A percentile compares a stretch with the other conserved stretches of the same genome.
phyloP scores from a whole-genome alignment of 345 rosid species.

The Gossypium bickii region DNA sequence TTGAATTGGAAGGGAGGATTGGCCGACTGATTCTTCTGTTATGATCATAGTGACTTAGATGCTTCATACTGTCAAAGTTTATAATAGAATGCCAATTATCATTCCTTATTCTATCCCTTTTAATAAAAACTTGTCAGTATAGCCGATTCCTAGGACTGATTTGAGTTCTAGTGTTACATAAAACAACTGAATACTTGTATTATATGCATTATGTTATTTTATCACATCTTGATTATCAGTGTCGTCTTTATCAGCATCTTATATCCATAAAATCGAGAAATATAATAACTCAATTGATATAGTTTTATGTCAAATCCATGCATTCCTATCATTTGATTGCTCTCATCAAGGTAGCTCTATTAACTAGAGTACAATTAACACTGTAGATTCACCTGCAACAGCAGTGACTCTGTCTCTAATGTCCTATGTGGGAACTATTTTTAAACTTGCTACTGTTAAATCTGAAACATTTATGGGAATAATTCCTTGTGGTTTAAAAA shows the following conservation, averaged over 20 bases:
- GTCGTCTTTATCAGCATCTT: neutral
- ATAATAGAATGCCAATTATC: neutral
- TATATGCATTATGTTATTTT: neutral
- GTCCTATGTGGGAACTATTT: neutral
- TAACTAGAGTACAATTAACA: neutral
- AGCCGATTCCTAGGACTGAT: no score
- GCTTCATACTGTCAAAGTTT: neutral
- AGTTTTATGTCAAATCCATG: neutral
- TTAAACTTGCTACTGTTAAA: neutral
- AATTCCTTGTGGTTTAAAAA: neutral
- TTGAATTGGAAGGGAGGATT: neutral
- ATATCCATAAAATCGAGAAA: neutral
- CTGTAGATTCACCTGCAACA: neutral
- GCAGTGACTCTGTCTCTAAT: neutral
- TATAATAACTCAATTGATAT: neutral
- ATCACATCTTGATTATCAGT: neutral
- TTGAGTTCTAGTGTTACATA: no score
- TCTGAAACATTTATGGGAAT: neutral
- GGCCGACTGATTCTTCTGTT: neutral
- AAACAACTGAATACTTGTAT: no score
- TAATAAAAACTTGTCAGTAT: neutral
- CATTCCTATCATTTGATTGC: neutral
- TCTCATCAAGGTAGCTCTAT: neutral
- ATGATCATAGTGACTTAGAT: neutral
- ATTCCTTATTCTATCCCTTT: neutral